These are phyloP conservation scores for Ophiocordyceps camponoti-leonardi DNA, from an alignment of 2,329 filamentous ascomycete genomes.

Conservation along the genomic window DNA sequence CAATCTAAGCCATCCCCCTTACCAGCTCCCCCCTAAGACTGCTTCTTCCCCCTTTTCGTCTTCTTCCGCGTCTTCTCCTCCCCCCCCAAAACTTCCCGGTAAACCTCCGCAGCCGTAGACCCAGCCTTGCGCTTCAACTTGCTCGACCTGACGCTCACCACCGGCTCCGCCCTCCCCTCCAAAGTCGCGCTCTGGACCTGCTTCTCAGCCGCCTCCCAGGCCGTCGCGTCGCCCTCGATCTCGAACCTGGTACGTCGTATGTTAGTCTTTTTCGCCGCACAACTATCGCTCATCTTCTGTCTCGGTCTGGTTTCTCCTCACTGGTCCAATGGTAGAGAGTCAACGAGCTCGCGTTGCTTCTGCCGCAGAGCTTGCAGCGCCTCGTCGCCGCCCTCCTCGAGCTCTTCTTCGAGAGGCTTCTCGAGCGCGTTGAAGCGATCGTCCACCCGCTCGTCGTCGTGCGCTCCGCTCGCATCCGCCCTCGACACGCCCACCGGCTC, in stretches of 20 bases:
- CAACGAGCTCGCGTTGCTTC: slow-evolving; percentile 76
- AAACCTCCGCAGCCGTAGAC: slow-evolving; percentile 40
- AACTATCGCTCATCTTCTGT: too few species aligned
- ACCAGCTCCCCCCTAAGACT: slow-evolving; percentile 4
- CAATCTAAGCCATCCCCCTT: neutral
- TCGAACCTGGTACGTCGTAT: slow-evolving; percentile 42
- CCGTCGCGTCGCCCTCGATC: slow-evolving; percentile 42
- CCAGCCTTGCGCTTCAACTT: slow-evolving; percentile 62
- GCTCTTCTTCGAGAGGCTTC: slow-evolving; percentile 58
- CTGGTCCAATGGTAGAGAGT: slow-evolving; percentile 74
- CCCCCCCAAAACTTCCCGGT: slow-evolving; percentile 40
- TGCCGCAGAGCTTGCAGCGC: slow-evolving; percentile 52
- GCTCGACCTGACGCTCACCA: slow-evolving; percentile 67
- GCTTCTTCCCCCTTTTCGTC: slow-evolving; percentile 24
- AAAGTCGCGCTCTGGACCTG: slow-evolving; percentile 45
- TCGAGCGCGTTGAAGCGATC: slow-evolving; percentile 55
- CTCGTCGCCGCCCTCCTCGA: slow-evolving; percentile 69
- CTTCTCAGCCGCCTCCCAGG: slow-evolving; percentile 57
- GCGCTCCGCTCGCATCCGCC: slow-evolving; percentile 43
- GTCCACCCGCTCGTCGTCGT: slow-evolving; percentile 51
- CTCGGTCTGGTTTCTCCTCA: slow-evolving; percentile 5
- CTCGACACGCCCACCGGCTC: slow-evolving; percentile 40
- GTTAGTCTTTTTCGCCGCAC: too few species aligned
- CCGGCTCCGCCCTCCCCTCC: slow-evolving; percentile 38
- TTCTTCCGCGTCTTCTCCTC: slow-evolving; percentile 43